Base-by-base conservation (phyloP, 2,329 filamentous ascomycete species). In the Curvularia verruculosa region DNA sequence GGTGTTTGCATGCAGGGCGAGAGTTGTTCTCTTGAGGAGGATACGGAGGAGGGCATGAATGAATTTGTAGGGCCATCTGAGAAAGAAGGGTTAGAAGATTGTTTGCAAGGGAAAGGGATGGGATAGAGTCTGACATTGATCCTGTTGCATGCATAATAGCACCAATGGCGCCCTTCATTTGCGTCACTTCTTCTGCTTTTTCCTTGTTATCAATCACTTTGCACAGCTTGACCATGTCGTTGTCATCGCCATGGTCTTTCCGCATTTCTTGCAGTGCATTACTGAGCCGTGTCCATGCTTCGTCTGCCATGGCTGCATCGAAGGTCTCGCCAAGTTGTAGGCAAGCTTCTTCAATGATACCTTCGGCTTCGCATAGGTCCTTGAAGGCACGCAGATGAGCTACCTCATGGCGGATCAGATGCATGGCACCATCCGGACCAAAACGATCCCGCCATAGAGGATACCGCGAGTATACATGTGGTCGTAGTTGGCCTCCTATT, bases 51-150 rank as follows among this genome's bases (percentile, higher is more conserved):
- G 50, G 15, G 58, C 58, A 31, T 60, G 58, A 24, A 58, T 51
- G 23, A 60, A 55, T 52, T 60, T 60, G 43, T 60, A 60, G 23
- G 58, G 54, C 58, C 58, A 60, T 58, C 58, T 60, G 31, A n/a
- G 3, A 21, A 31, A 21, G 15, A 36, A 3, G n/a, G 3, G 21
- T 41, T 41, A 41, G 21, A 13, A 6, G 10, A 3, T 13, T 31
- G 19, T 12, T 40, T 9, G 49, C n/a, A 37, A 36, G 2, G 5
- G 5, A 23, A 23, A 10, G 23, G 21, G 23, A 10, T 6, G 24
- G 41, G n/a, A 19, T 4, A 24, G 23, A 9, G 28, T 31, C 45
- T 40, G 6, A 60, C 58, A 60, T 60, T 58, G 54, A 51, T 13
- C 54, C 58, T 18, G 54, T 24, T 39, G 58, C 54, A 41, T 60